Evolutionary conservation across 441 rosid species (phyloP).

Genomic region (Populus hybrid): DNA sequence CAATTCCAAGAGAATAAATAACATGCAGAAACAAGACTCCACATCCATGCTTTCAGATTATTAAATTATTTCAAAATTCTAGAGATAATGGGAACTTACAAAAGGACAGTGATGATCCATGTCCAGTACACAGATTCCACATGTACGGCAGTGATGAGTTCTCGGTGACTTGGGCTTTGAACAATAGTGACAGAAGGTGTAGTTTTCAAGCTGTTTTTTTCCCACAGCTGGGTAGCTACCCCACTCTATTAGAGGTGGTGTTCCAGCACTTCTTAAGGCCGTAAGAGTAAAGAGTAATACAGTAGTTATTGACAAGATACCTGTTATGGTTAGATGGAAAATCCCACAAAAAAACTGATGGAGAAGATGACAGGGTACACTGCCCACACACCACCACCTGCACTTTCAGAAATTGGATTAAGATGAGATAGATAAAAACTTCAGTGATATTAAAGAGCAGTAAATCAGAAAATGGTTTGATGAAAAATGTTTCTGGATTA

Average conservation of each 20-base stretch:
- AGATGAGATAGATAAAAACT: constrained; percentile 10
- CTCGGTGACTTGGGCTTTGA: constrained; percentile 83
- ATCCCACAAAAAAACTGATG: constrained; percentile 49
- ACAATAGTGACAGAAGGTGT: constrained; percentile 75
- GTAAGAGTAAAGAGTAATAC: constrained; percentile 58
- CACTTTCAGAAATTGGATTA: constrained; percentile 24
- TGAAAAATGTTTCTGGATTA: not conserved
- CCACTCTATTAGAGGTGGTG: constrained; percentile 54
- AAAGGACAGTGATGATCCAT: constrained; percentile 99
- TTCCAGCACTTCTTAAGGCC: constrained; percentile 71
- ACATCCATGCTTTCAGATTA: not conserved
- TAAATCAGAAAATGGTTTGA: not conserved
- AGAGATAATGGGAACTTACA: constrained; percentile 44
- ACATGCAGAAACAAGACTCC: not conserved
- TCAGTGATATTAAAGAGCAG: not conserved
- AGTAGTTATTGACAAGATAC: constrained; percentile 48
- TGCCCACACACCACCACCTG: constrained; percentile 96
- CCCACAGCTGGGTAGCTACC: constrained; percentile 88
- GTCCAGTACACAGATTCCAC: constrained; percentile 81
- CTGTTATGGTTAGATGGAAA: constrained; percentile 45
- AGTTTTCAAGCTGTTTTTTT: constrained; percentile 65
- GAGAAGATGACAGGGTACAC: constrained; percentile 74
- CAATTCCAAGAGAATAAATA: not conserved
- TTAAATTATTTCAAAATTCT: not conserved
- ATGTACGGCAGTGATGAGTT: constrained; percentile 89